Base-by-base conservation (phyloP, 768 basidiomycete genomes). In the Suillus brevipes region DNA sequence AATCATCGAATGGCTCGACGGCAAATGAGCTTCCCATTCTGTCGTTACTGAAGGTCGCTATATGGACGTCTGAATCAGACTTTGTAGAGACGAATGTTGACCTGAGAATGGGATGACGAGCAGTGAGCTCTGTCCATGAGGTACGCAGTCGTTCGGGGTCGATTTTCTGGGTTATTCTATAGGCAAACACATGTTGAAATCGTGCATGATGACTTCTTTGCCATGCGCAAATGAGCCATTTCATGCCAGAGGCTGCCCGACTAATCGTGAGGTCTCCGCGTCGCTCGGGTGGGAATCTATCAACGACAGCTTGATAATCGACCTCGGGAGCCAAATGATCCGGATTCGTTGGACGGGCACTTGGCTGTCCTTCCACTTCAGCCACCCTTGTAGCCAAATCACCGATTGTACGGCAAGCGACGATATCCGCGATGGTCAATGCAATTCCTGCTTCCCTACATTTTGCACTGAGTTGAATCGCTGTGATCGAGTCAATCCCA, bases 401-500 rank as follows among this genome's bases (percentile, higher is more conserved):
- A 14, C 67, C 75, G 16, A 84, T 67, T 4, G 81, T 81, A 49
- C 68, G 68, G 59, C 82, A 79, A 43, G 72, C 78, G 50, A 82
- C 68, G n/a, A 84, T 76, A 63, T 84, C 81, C 37, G 74, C 79
- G 3, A 78, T 76, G 14, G 61, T 66, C 31, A 78, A 56, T 16
- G 52, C 65, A 50, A 84, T 65, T 1, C 83, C 83, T 5, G 70
- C 73, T 53, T 73, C 71, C 53, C 79, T 75, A 67, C 78, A 78
- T 63, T 76, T 81, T 8, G 80, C 76, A 12, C 76, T 75, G 14
- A 85, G 72, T 60, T 80, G 79, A 42, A 85, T 81, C 25, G 84
- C 82, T 23, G 80, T 81, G 64, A 85, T 84, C 2, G 84, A 85
- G 67, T 84, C 84, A 13, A 84, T 73, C 23, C 84, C 84, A 13